phyloP scores from a whole-genome alignment of 345 rosid genomes.

The Dimocarpus longan region DNA sequence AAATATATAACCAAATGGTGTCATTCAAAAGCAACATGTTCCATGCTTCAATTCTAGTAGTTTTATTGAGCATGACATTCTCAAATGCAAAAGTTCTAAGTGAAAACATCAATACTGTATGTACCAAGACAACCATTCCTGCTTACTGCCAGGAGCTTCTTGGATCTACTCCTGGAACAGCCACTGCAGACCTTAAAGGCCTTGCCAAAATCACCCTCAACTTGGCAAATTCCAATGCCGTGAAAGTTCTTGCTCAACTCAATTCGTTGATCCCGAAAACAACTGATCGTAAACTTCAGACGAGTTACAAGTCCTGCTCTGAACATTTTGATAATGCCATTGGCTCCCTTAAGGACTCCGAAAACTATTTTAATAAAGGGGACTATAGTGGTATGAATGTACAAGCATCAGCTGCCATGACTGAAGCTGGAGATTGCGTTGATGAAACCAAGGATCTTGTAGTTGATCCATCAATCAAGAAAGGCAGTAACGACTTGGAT shows the following conservation, averaged over 20 bases:
- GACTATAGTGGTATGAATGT: background rate
- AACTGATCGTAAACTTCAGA: constrained; percentile 6
- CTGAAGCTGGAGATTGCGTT: constrained; percentile 7
- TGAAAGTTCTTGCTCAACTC: background rate
- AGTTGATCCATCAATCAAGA: constrained; percentile 10
- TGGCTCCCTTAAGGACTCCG: background rate
- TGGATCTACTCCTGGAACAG: constrained; percentile 9
- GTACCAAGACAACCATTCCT: background rate
- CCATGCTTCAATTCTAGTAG: background rate
- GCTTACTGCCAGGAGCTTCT: constrained; percentile 12
- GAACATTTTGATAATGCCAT: constrained; percentile 13
- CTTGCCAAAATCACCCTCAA: constrained; percentile 6
- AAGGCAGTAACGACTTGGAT: constrained; percentile 30
- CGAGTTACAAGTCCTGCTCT: constrained; percentile 9
- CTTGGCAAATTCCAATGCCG: background rate
- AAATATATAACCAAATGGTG: background rate
- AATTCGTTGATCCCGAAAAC: background rate
- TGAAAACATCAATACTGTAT: background rate
- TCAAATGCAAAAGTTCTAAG: background rate
- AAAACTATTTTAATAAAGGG: background rate
- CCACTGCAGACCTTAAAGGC: background rate
- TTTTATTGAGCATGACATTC: background rate
- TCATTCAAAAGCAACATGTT: background rate
- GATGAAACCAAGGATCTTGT: background rate
- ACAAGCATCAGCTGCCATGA: constrained; percentile 9